Conservation (phyloP, 371 early-diverging fungal genomes). For the Amoeboaphelidium protococcarum region DNA sequence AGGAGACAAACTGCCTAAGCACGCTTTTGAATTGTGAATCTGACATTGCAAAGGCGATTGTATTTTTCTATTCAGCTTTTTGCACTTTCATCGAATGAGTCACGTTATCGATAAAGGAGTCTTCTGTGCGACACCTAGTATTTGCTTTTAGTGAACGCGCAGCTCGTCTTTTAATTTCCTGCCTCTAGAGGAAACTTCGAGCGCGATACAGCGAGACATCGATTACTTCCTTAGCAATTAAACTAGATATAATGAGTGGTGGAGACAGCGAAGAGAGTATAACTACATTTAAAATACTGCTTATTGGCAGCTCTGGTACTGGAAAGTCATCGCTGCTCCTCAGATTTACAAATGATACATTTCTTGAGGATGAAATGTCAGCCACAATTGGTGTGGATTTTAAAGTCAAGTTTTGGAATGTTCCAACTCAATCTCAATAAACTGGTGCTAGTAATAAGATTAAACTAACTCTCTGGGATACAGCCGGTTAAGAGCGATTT, state of each 20-base stretch:
- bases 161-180: too few relatives aligned
- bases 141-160: too few relatives aligned
- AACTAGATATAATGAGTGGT: too few relatives aligned
- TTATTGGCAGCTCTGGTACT: slow-evolving; percentile 96
- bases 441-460: background rate
- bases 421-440: slow-evolving; percentile 7
- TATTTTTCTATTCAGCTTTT: too few relatives aligned
- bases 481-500: slow-evolving; percentile 98
- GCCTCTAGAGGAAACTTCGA: too few relatives aligned
- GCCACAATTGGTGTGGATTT: slow-evolving; percentile 54
- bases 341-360: slow-evolving; percentile 93
- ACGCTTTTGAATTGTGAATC: background rate
- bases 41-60: background rate
- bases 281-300: slow-evolving; percentile 65
- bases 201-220: too few relatives aligned
- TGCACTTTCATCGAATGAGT: too few relatives aligned
- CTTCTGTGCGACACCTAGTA: too few relatives aligned
- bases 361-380: slow-evolving; percentile 8
- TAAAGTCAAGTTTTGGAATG: slow-evolving; percentile 79
- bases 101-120: too few relatives aligned
- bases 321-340: slow-evolving; percentile 94
- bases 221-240: too few relatives aligned
- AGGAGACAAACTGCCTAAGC: slow-evolving; percentile 48
- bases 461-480: slow-evolving; percentile 11
- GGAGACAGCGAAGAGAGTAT: too few relatives aligned